Evolutionary conservation across 768 basidiomycete species (phyloP), one percentile per base, ranked within the genome.

Genomic region (Clitopilus passeckerianus): DNA sequence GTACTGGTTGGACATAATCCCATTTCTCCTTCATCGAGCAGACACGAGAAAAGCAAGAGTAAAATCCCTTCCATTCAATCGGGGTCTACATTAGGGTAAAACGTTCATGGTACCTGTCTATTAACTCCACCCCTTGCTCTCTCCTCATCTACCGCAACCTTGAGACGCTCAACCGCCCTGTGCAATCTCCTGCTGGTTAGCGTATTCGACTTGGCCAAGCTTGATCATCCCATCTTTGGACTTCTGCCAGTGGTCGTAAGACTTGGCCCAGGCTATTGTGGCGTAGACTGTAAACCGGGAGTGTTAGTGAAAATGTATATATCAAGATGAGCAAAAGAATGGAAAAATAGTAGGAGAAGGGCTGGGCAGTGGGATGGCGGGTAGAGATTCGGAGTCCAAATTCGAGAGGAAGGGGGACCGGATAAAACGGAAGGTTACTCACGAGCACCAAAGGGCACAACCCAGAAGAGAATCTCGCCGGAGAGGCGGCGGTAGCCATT

Each of bases 401-500:
- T n/a, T n/a, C 3, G 37, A n/a, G n/a, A 41, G 37, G 18, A 50
- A 20, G 46, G 16, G 46, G 16, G 20, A 22, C 2, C 12, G 46
- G 5, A 50, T 50, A 22, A 50, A 46, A 9, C 18, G n/a, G 18
- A 50, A 18, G 46, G n/a, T 3, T 5, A 82, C 91, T 68, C 56
- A 95, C 94, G 93, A 56, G 85, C 65, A 44, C 79, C 86, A 65
- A 95, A 81, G 16, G 95, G 94, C 61, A 93, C 71, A 56, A 84
- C 77, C 74, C 89, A 91, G 77, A 94, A 95, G 43, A 91, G 76
- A 33, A 85, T 77, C 69, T 95, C 89, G 59, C 79, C 78, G 41
- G 86, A 84, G 56, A 93, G 71, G 62, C 95, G 86, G 57, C 80
- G 81, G 80, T 87, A 90, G 35, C 93, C 94, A 74, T 93, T 93